phyloP scores from a whole-genome alignment of 768 basidiomycete species.

The Leccinum obscurum region DNA sequence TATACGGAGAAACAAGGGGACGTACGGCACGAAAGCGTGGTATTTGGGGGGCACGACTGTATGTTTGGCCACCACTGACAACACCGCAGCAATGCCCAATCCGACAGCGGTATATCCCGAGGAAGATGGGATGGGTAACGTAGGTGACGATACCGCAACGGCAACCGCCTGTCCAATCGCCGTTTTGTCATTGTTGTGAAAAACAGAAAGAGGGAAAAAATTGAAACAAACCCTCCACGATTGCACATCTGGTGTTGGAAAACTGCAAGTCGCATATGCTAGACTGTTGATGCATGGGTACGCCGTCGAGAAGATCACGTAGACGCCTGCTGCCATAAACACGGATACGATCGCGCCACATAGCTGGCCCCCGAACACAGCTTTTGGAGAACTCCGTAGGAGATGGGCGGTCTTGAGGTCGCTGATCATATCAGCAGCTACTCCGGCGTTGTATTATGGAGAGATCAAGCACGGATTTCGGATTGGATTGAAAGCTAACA shows the following conservation, averaged over 20 bases:
- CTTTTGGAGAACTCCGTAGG: conserved; percentile 59
- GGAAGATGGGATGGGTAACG: conserved; percentile 45
- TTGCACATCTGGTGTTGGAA: conserved; percentile 27
- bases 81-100: conserved; percentile 44
- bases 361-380: conserved; percentile 63
- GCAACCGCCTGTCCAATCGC: conserved; percentile 13
- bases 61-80: conserved; percentile 45
- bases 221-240: conserved; percentile 18
- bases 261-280: conserved; percentile 18
- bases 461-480: neutral
- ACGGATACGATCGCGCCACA: conserved; percentile 58
- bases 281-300: conserved; percentile 53
- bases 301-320: conserved; percentile 62
- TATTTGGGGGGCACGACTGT: conserved; percentile 25
- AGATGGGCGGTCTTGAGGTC: conserved; percentile 73
- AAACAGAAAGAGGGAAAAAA: neutral
- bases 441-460: neutral
- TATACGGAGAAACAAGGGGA: neutral
- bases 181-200: neutral
- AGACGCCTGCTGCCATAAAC: conserved; percentile 58
- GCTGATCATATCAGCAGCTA: conserved; percentile 61
- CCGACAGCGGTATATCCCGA: conserved; percentile 61
- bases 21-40: conserved; percentile 24
- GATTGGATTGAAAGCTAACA: neutral
- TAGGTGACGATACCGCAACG: conserved; percentile 23